A percentile compares a stretch with the other conserved stretches of the same genome.
These are phyloP conservation scores for Diaporthe helianthi DNA, from an alignment of 2,329 filamentous ascomycete genomes.

Conservation along the genomic window DNA sequence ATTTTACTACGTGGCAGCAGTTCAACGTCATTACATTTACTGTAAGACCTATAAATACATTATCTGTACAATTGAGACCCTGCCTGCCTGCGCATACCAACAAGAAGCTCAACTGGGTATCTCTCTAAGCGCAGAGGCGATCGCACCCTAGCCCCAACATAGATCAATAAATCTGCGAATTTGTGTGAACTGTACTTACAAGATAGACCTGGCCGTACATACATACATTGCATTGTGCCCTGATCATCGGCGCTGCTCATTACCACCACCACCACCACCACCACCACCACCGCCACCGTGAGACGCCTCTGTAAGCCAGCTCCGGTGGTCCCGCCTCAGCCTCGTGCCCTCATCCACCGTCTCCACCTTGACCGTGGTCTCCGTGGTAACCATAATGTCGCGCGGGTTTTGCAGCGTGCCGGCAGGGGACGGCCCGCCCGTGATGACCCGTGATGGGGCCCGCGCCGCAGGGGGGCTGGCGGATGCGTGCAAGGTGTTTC, in stretches of 20 bases:
- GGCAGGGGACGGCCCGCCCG: neutral
- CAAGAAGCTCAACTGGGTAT: conserved; percentile 2
- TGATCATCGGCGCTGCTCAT: neutral
- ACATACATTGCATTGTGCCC: neutral
- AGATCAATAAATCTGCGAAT: neutral
- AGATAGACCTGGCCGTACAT: neutral
- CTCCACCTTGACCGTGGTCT: conserved; percentile 26
- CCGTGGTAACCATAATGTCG: conserved; percentile 27
- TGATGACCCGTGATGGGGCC: neutral
- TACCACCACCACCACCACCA: no score
- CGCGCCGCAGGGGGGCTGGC: neutral
- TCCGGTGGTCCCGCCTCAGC: conserved; percentile 4
- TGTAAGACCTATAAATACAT: no score
- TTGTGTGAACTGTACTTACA: neutral
- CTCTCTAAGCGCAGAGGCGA: conserved; percentile 18
- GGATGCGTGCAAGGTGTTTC: neutral
- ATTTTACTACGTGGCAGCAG: no score
- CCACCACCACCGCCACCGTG: conserved; percentile 10
- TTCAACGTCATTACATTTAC: neutral
- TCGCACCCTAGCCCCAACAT: neutral
- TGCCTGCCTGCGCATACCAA: neutral
- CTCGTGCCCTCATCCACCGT: neutral
- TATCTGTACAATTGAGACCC: neutral
- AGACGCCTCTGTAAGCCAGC: conserved; percentile 7
- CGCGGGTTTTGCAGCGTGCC: conserved; percentile 4